Conservation (phyloP, 805 yeast genomes). For the Barnettozyma populi region DNA sequence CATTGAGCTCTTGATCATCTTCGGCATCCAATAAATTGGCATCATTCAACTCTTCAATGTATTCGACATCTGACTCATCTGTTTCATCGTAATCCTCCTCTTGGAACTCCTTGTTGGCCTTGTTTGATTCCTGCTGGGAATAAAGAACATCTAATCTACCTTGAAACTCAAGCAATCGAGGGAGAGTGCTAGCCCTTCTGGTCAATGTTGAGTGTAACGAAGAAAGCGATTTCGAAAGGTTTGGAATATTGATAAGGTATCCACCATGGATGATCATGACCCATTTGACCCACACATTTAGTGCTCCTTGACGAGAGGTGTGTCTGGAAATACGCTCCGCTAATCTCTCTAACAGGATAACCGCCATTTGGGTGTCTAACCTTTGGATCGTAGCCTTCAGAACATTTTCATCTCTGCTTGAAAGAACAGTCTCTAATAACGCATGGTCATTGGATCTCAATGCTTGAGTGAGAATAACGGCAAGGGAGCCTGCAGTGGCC, state of each 20-base stretch:
- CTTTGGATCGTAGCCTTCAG: conserved; percentile 51
- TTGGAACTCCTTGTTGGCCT: conserved; percentile 33
- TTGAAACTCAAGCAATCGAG: conserved; percentile 71
- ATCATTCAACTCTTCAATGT: conserved; percentile 58
- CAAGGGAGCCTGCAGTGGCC: conserved; percentile 68
- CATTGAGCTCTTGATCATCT: conserved; percentile 41
- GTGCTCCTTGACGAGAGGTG: conserved; percentile 46
- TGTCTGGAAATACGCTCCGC: conserved; percentile 57
- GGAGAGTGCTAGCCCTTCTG: conserved; percentile 61
- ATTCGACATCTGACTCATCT: conserved; percentile 44
- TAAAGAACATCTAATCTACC: conserved; percentile 71
- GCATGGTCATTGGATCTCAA: conserved; percentile 81
- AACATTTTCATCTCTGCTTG: conserved; percentile 43
- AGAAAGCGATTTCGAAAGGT: conserved; percentile 52
- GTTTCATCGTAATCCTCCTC: conserved; percentile 33
- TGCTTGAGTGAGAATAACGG: conserved; percentile 85
- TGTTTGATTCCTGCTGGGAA: conserved; percentile 57
- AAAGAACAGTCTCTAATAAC: conserved; percentile 76
- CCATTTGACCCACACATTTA: conserved; percentile 82
- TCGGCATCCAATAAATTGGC: conserved; percentile 43
- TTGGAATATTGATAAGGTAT: conserved; percentile 38
- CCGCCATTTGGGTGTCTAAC: conserved; percentile 50
- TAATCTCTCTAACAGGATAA: conserved; percentile 49
- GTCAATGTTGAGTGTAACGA: conserved; percentile 60
- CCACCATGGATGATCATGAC: conserved; percentile 79